Percentiles rank a stretch among this genome's conserved stretches.
phyloP scores from a whole-genome alignment of 306 rosid genomes.

The Lathyrus tuberosus region DNA sequence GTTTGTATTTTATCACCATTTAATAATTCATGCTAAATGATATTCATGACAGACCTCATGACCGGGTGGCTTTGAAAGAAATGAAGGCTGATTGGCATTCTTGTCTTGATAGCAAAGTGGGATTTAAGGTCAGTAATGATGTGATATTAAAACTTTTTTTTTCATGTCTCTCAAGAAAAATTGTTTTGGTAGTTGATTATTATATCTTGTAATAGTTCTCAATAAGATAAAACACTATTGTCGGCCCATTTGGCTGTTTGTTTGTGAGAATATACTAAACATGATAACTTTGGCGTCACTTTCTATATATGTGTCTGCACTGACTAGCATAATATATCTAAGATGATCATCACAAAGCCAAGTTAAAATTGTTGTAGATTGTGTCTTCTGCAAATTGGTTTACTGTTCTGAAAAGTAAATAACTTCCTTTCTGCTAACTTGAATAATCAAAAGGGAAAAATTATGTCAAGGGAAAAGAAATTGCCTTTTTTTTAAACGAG shows the following conservation, averaged over 20 bases:
- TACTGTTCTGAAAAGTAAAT: constrained; percentile 16
- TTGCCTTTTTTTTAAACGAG: background rate
- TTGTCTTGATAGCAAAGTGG: constrained; percentile 95
- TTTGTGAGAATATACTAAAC: constrained; percentile 18
- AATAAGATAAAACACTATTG: background rate
- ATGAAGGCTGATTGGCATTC: constrained; percentile 95
- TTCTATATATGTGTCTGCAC: constrained; percentile 6
- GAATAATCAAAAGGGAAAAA: constrained; percentile 6
- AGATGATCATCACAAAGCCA: constrained; percentile 12
- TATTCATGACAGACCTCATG: constrained; percentile 74
- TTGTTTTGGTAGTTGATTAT: constrained; percentile 9
- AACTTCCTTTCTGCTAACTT: constrained; percentile 18
- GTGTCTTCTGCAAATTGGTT: background rate
- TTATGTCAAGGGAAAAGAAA: background rate
- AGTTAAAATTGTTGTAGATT: constrained; percentile 1
- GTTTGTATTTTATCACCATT: background rate
- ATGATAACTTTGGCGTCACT: constrained; percentile 8
- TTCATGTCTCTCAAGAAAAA: constrained; percentile 9
- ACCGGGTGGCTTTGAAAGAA: constrained; percentile 83
- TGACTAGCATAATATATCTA: constrained; percentile 1
- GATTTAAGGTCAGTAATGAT: constrained; percentile 79
- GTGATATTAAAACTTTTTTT: background rate
- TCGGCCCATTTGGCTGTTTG: constrained; percentile 4
- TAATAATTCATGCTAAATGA: constrained; percentile 33
- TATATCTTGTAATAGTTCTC: constrained; percentile 21